A percentile compares a stretch with the other conserved stretches of the same genome.
Conservation (phyloP, 306 rosid genomes). For the Parietaria judaica region DNA sequence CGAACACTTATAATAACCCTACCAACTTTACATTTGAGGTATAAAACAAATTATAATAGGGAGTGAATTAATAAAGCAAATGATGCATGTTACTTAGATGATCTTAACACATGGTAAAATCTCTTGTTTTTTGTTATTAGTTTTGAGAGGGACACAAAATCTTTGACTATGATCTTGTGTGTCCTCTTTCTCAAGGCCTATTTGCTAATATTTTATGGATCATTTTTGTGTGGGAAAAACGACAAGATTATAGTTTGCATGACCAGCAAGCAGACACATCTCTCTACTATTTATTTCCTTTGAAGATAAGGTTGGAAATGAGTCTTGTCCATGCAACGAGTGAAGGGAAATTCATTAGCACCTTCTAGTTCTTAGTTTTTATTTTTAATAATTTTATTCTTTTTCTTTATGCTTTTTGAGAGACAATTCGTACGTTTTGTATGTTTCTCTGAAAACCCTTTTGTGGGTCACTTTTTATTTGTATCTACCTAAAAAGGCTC, state of each 20-base stretch:
- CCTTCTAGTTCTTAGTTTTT: conserved; percentile 21
- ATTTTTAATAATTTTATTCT: not conserved
- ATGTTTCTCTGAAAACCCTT: conserved; percentile 16
- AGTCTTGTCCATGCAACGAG: conserved; percentile 31
- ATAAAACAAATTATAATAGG: too few species aligned
- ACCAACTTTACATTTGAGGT: too few species aligned
- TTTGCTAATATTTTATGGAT: not conserved
- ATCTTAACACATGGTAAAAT: not conserved
- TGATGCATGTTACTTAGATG: too few species aligned
- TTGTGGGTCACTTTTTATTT: conserved; percentile 1
- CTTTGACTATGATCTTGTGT: not conserved
- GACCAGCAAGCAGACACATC: conserved; percentile 33
- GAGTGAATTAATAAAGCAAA: too few species aligned
- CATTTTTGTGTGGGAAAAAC: not conserved
- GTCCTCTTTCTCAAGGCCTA: not conserved
- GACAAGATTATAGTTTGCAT: conserved; percentile 18
- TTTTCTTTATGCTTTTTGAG: not conserved
- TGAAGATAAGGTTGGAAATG: conserved; percentile 34
- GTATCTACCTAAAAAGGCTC: not conserved
- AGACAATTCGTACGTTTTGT: conserved; percentile 9
- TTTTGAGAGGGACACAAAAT: not conserved
- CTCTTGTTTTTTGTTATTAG: not conserved
- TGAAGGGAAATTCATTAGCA: conserved; percentile 20
- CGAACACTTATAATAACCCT: too few species aligned
- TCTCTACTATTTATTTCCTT: conserved; percentile 5